phyloP scores from a whole-genome alignment of 257 asterid genomes.

The Solanum clarkiae region DNA sequence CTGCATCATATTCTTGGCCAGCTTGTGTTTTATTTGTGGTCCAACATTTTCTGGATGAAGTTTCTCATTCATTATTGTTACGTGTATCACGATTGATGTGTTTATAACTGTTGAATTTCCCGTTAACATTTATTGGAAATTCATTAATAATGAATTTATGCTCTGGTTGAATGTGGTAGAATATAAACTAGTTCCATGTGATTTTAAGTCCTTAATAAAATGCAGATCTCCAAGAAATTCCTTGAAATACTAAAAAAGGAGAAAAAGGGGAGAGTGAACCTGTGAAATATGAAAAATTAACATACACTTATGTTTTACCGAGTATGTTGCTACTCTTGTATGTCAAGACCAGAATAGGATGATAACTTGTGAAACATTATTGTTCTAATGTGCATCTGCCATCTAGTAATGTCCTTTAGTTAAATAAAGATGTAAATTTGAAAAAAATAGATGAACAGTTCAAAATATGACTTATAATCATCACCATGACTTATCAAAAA shows the following conservation, averaged over 20 bases:
- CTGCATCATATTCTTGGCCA: not conserved
- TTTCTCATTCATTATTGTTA: not conserved
- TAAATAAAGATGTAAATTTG: not conserved
- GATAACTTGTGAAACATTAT: not conserved
- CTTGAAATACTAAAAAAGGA: not conserved
- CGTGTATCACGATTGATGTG: not conserved
- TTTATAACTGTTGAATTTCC: not conserved
- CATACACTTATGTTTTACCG: not conserved
- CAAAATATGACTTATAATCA: not conserved
- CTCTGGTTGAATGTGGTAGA: not conserved
- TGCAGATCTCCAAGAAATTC: not conserved
- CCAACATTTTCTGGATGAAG: not conserved
- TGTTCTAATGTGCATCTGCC: not conserved
- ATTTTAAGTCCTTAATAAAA: not conserved
- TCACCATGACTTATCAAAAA: not conserved
- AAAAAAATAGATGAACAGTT: not conserved
- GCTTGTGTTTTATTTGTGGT: not conserved
- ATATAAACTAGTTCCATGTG: not conserved
- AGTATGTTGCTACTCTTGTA: not conserved
- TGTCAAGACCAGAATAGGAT: not conserved
- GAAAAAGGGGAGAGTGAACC: not conserved
- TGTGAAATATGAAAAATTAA: not conserved
- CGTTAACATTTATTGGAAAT: not conserved
- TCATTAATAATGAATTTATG: not conserved
- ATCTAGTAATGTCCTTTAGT: not conserved